These are phyloP conservation scores for Suillus paluster DNA, from an alignment of 768 basidiomycete species.

Conservation along the genomic window DNA sequence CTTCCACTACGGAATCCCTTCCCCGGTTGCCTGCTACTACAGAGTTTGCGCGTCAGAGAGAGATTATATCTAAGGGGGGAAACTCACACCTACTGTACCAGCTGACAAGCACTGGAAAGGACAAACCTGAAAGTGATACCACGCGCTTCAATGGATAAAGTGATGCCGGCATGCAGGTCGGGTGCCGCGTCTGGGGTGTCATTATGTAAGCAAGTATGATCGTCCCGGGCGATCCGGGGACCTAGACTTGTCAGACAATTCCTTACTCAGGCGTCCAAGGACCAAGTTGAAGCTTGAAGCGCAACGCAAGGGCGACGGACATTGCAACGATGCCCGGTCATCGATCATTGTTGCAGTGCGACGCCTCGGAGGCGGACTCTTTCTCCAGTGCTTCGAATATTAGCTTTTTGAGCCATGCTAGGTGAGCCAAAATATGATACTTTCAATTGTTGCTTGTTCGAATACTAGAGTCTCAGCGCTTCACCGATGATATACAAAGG, in stretches of 20 bases:
- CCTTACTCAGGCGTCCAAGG: not conserved
- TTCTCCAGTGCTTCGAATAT: not conserved
- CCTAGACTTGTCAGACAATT: too few relatives aligned
- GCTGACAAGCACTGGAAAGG: too few relatives aligned
- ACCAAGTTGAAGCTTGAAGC: too few relatives aligned
- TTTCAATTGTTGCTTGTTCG: not conserved
- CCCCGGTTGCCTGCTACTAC: not conserved
- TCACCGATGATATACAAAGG: constrained; percentile 15
- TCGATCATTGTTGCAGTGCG: not conserved
- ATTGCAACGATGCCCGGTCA: not conserved
- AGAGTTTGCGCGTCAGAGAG: not conserved
- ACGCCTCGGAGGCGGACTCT: not conserved
- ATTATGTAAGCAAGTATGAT: not conserved
- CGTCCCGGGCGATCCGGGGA: too few relatives aligned
- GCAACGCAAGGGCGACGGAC: not conserved
- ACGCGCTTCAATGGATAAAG: too few relatives aligned
- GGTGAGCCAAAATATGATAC: not conserved
- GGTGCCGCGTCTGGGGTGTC: not conserved
- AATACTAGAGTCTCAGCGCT: constrained; percentile 9
- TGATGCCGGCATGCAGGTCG: too few relatives aligned
- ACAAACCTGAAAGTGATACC: too few relatives aligned
- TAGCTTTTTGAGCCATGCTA: not conserved
- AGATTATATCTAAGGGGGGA: not conserved
- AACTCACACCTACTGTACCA: not conserved
- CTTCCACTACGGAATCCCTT: not conserved